Conservation (phyloP, 345 rosid species). For the Euphorbia lathyris region DNA sequence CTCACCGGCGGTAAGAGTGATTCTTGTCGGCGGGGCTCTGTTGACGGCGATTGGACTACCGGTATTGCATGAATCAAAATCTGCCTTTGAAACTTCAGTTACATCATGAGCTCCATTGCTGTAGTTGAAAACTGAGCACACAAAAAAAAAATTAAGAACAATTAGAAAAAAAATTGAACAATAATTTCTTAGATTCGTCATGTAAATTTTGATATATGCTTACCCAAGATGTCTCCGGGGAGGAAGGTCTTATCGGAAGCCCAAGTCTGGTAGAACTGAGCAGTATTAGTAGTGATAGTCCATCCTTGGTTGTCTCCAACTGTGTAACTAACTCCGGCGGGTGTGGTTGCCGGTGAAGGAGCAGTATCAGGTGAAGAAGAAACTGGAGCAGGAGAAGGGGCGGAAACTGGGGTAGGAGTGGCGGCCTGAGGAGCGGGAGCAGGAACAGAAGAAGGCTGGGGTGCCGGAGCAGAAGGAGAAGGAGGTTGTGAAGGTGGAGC, state of each 20-base stretch:
- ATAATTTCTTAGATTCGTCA: no score
- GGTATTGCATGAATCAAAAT: slow-evolving; percentile 35
- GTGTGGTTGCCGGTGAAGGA: slow-evolving; percentile 23
- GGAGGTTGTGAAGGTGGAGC: slow-evolving; percentile 10
- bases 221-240: slow-evolving; percentile 13
- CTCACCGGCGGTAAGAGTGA: slow-evolving; percentile 44
- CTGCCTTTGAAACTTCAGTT: slow-evolving; percentile 41
- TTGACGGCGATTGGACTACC: slow-evolving; percentile 23
- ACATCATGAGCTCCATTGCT: slow-evolving; percentile 47
- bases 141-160: no score
- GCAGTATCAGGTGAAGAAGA: background rate
- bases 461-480: slow-evolving; percentile 15
- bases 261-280: slow-evolving; percentile 9
- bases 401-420: slow-evolving; percentile 4
- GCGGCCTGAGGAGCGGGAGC: background rate
- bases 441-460: slow-evolving; percentile 22
- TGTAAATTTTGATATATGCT: no score
- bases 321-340: slow-evolving; percentile 14
- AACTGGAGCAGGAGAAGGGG: slow-evolving; percentile 8
- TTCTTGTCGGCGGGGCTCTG: slow-evolving; percentile 33
- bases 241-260: slow-evolving; percentile 5
- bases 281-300: background rate
- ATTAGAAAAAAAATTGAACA: no score
- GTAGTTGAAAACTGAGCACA: slow-evolving; percentile 49
- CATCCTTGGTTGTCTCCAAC: slow-evolving; percentile 34